phyloP scores from a whole-genome alignment of 1,284 basidiomycete genomes.

The Heterobasidion irregulare region DNA sequence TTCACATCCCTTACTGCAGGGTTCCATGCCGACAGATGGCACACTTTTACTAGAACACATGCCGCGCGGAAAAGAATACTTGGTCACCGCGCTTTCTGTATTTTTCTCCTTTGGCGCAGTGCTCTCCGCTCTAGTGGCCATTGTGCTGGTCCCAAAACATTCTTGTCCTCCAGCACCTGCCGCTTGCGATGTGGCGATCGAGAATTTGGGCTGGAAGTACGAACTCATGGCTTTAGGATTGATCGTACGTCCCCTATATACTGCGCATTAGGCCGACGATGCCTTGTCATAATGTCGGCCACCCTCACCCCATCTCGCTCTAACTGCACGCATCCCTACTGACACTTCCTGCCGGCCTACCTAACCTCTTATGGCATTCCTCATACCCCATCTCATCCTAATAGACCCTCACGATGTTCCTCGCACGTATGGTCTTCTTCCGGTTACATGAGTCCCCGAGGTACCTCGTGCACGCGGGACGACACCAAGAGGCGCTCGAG shows the following conservation, averaged over 20 bases:
- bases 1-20: constrained; percentile 31
- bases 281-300: too few relatives aligned
- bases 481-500: constrained; percentile 74
- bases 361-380: too few relatives aligned
- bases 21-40: constrained; percentile 96
- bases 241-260: constrained; percentile 40
- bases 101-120: constrained; percentile 94
- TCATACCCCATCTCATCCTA: neutral
- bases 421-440: constrained; percentile 84
- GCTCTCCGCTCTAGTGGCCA: constrained; percentile 70
- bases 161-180: constrained; percentile 51
- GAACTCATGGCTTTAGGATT: constrained; percentile 68
- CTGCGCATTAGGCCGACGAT: too few relatives aligned
- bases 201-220: constrained; percentile 85
- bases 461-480: constrained; percentile 80
- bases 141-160: constrained; percentile 68
- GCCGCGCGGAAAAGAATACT: constrained; percentile 84
- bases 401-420: constrained; percentile 82
- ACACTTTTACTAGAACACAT: constrained; percentile 93
- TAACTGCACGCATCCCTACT: neutral
- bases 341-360: neutral
- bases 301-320: neutral
- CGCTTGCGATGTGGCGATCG: constrained; percentile 50
- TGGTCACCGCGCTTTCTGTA: constrained; percentile 90
- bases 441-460: constrained; percentile 89